These are phyloP conservation scores for Puya raimondii DNA, from an alignment of 176 grass and related monocot species.

Conservation along the genomic window DNA sequence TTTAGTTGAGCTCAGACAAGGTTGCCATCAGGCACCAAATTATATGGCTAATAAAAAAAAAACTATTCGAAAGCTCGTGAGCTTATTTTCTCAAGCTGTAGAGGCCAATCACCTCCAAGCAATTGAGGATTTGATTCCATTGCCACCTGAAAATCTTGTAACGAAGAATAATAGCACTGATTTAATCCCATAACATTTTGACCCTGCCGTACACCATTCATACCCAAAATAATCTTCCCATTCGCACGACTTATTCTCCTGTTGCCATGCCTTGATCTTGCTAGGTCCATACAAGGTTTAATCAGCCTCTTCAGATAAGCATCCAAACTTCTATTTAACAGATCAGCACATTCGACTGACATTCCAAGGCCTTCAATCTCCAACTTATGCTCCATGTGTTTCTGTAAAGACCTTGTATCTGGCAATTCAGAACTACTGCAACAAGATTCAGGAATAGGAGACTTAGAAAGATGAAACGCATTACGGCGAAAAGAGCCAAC, in stretches of 20 bases:
- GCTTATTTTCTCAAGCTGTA: constrained; percentile 46
- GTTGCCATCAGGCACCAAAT: background rate
- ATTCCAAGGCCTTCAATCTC: constrained; percentile 33
- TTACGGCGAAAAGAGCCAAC: constrained; percentile 3
- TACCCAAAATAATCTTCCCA: constrained; percentile 21
- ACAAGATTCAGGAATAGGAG: constrained; percentile 18
- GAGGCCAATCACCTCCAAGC: constrained; percentile 50
- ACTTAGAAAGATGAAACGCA: constrained; percentile 5
- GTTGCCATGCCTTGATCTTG: constrained; percentile 27
- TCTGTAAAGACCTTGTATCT: constrained; percentile 29
- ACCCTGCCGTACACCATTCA: constrained; percentile 12
- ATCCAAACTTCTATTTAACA: constrained; percentile 58
- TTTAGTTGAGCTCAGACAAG: background rate
- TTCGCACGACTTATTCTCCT: constrained; percentile 23
- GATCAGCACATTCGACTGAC: constrained; percentile 26
- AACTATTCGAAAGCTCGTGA: constrained; percentile 8
- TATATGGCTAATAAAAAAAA: background rate
- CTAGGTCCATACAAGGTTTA: constrained; percentile 50
- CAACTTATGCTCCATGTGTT: constrained; percentile 32
- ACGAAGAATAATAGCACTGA: constrained; percentile 16
- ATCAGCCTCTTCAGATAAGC: constrained; percentile 57
- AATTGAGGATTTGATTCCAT: constrained; percentile 43
- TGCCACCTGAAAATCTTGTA: constrained; percentile 46
- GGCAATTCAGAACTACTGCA: constrained; percentile 36
- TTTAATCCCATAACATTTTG: constrained; percentile 14